These are phyloP conservation scores for Microbotryum lychnidis-dioicae DNA, from an alignment of 1,284 basidiomycete genomes.

Conservation along the genomic window DNA sequence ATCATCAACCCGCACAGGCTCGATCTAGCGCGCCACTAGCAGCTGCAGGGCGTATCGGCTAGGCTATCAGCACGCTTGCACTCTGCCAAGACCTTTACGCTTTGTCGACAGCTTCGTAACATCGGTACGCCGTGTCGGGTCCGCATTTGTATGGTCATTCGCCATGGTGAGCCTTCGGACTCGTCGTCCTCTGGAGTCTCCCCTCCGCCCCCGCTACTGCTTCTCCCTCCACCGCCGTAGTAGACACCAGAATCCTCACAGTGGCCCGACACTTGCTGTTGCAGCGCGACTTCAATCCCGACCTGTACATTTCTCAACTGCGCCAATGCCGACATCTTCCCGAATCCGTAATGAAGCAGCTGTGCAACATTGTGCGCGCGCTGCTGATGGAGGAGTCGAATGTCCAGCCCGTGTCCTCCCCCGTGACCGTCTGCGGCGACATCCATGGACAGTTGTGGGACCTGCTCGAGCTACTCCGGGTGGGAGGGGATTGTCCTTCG, in stretches of 20 bases:
- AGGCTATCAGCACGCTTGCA: no score
- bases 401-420: conserved; percentile 94
- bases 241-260: background rate
- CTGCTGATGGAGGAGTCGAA: conserved; percentile 95
- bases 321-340: conserved; percentile 75
- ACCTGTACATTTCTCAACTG: conserved; percentile 49
- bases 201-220: no score
- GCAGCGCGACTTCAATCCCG: conserved; percentile 6
- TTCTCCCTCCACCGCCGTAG: no score
- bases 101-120: no score
- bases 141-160: no score
- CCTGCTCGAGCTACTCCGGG: conserved; percentile 76
- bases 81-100: no score
- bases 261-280: background rate
- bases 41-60: no score
- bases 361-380: conserved; percentile 74
- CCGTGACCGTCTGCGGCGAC: conserved; percentile 94
- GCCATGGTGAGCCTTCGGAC: no score
- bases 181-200: no score
- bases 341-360: conserved; percentile 79
- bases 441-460: conserved; percentile 99
- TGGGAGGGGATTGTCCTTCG: conserved; percentile 77
- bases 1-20: no score
- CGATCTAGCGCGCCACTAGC: no score
- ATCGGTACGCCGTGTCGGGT: no score